These are phyloP conservation scores for Uronychia binucleata DNA, from an alignment of 73 alveolate species.

Conservation along the genomic window DNA sequence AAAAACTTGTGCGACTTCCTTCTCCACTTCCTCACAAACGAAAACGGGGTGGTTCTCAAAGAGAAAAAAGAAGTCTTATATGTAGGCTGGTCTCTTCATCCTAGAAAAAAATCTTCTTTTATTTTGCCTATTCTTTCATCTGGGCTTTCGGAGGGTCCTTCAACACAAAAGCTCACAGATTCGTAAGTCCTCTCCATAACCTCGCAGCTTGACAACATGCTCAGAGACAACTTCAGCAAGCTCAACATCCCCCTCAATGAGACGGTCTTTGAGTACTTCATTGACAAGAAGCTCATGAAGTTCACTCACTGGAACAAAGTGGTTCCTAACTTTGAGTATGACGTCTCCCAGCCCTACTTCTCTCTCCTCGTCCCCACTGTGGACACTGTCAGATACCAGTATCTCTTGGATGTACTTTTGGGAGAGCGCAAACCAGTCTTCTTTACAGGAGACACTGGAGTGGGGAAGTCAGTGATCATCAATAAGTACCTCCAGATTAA, in stretches of 20 bases:
- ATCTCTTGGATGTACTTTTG: conserved; percentile 84
- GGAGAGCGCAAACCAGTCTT: conserved; percentile 78
- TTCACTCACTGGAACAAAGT: conserved; percentile 67
- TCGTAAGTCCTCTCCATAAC: conserved; percentile 20
- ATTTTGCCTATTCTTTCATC: conserved; percentile 61
- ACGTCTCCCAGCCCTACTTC: conserved; percentile 68
- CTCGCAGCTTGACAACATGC: conserved; percentile 49
- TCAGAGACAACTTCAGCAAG: conserved; percentile 63
- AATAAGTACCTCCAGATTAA: conserved; percentile 72
- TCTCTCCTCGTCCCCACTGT: conserved; percentile 92
- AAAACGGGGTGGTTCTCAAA: conserved; percentile 26
- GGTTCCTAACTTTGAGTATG: conserved; percentile 67
- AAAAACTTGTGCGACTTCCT: conserved; percentile 59
- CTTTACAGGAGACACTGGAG: conserved; percentile 96
- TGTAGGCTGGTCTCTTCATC: conserved; percentile 18
- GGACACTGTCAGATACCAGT: conserved; percentile 93
- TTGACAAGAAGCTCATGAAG: conserved; percentile 35
- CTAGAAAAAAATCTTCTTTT: conserved; percentile 18
- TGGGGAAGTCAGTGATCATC: conserved; percentile 94
- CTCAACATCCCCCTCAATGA: conserved; percentile 68
- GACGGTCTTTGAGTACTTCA: conserved; percentile 68
- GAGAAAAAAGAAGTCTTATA: conserved; percentile 39
- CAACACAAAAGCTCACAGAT: conserved; percentile 39
- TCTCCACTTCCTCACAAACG: conserved; percentile 25
- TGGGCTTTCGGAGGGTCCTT: conserved; percentile 84